Evolutionary conservation across 768 basidiomycete species (phyloP), one percentile per base, ranked within the genome.

Genomic region (Coprinopsis sp.): DNA sequence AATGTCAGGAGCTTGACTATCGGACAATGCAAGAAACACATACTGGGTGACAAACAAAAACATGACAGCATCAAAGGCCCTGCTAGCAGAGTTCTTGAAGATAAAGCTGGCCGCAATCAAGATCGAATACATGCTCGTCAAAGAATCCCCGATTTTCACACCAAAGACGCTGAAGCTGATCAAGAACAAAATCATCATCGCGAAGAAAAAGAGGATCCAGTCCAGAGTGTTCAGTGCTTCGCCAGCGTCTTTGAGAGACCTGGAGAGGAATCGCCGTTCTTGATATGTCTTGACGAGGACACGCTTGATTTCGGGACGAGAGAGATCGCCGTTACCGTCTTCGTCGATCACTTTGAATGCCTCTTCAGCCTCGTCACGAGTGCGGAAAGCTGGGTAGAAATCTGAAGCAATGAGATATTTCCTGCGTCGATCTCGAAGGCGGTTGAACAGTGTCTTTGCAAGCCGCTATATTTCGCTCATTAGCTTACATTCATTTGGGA

Each of bases 21-120:
- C 33, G n/a, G n/a, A 37, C 25, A n/a, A 29, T 28, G 45, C 21
- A 24, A 25, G 30, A 14, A 54, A 4, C 22, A 69, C 85, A 53
- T 51, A 87, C 86, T 91, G 88, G 2, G 86, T 83, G 31, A 89
- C 86, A 58, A 89, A 89, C 52, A 88, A 62, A 60, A 91, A 86
- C 75, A 88, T 83, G 56, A 89, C 82, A 22, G 86, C 74, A 62
- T 89, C 87, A 56, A 91, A 91, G 14, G 82, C 82, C 44, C 66
- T 74, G 50, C 81, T 79, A 18, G 87, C 83, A 4, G 87, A 64
- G 52, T 71, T 77, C 68, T 87, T 88, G 73, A 91, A 91, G 53
- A 91, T 74, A 56, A 91, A 91, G 59, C 85, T 87, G 8, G 78
- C 79, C 4, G 82, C 88, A 49, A 91, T 77, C 11, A 70, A 78